phyloP scores from a whole-genome alignment of 2,329 filamentous ascomycete genomes.

The Aureobasidium leucospermi region DNA sequence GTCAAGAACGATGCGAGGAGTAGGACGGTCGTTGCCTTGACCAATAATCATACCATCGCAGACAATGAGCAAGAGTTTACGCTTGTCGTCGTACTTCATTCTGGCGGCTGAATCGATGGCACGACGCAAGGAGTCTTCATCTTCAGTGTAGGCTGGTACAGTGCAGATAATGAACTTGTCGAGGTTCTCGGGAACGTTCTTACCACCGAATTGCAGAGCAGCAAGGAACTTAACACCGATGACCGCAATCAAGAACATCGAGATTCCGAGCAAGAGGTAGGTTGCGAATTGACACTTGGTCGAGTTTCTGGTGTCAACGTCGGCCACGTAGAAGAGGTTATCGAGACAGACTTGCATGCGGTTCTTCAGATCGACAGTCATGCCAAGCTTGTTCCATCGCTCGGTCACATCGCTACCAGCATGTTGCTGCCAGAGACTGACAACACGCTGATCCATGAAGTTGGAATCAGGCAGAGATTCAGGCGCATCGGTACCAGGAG shows the following conservation, averaged over 20 bases:
- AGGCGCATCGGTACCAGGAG: conserved; percentile 45
- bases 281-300: conserved; percentile 76
- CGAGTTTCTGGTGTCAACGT: conserved; percentile 86
- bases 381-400: conserved; percentile 65
- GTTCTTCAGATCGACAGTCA: conserved; percentile 50
- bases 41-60: conserved; percentile 99
- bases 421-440: conserved; percentile 67
- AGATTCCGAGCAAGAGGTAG: conserved; percentile 83
- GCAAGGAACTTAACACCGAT: conserved; percentile 96
- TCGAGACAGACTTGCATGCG: conserved; percentile 80
- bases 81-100: conserved; percentile 97
- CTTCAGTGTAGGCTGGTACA: conserved; percentile 95
- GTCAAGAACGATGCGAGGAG: conserved; percentile 90
- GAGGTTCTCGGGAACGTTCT: conserved; percentile 88
- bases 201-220: conserved; percentile 84
- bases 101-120: conserved; percentile 92
- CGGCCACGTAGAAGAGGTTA: conserved; percentile 90
- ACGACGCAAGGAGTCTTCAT: conserved; percentile 92
- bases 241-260: conserved; percentile 68
- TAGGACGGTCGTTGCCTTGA: conserved; percentile 93
- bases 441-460: conserved; percentile 73
- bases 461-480: conserved; percentile 45
- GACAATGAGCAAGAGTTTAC: conserved; percentile 84
- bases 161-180: conserved; percentile 99
- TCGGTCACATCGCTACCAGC: conserved; percentile 76